Conservation (phyloP, 2,329 filamentous ascomycete genomes). For the Ophiostoma triangulosporum region DNA sequence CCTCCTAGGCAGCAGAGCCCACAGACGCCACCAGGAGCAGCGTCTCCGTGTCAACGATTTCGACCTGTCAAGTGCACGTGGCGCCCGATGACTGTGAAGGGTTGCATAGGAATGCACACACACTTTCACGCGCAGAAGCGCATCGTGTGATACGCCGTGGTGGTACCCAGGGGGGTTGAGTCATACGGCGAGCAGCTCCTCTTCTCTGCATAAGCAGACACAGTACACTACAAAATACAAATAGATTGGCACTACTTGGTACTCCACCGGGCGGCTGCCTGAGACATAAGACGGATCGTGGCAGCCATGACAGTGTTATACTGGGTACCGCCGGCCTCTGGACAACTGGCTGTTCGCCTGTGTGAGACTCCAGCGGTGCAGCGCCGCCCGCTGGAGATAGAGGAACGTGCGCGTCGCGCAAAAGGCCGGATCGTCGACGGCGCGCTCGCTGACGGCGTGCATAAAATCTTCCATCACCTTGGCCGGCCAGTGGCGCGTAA, state of each 20-base stretch:
- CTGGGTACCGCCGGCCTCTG: too few species aligned
- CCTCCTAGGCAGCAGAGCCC: not conserved
- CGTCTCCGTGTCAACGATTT: not conserved
- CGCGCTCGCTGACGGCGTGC: not conserved
- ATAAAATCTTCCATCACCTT: not conserved
- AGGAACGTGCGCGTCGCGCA: not conserved
- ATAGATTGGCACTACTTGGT: too few species aligned
- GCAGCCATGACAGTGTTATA: too few species aligned
- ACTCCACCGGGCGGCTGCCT: not conserved
- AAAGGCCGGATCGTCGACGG: not conserved
- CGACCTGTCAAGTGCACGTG: not conserved
- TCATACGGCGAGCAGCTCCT: not conserved
- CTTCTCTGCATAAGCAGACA: not conserved
- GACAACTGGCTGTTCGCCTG: too few species aligned
- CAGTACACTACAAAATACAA: too few species aligned
- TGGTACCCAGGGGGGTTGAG: too few species aligned
- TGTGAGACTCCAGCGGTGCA: not conserved
- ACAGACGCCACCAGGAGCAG: not conserved
- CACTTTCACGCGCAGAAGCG: not conserved
- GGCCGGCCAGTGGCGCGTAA: conserved; percentile 7
- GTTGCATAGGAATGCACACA: not conserved
- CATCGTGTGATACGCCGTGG: too few species aligned
- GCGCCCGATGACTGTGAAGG: not conserved
- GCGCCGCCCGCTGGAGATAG: not conserved
- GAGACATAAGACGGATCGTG: too few species aligned